These are phyloP conservation scores for Croton laevigatus DNA, from an alignment of 441 rosid species.

Conservation along the genomic window DNA sequence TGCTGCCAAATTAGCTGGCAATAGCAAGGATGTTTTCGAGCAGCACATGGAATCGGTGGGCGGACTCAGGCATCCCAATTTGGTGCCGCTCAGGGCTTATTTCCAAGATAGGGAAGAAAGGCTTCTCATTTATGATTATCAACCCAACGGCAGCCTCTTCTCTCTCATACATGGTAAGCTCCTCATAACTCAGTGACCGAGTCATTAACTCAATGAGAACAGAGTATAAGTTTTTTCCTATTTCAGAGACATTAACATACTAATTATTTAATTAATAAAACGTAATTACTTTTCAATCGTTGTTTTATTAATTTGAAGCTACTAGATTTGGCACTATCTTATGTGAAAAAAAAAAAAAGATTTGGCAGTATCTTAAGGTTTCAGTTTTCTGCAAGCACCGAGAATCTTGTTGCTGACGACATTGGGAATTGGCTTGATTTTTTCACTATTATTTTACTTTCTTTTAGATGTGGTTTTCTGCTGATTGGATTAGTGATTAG, in stretches of 20 bases:
- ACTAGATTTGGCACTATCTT: slow-evolving; percentile 6
- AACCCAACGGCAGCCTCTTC: slow-evolving; percentile 86
- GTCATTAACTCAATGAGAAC: not conserved
- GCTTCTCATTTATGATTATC: slow-evolving; percentile 77
- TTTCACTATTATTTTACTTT: not conserved
- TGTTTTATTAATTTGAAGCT: not conserved
- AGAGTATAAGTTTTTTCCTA: not conserved
- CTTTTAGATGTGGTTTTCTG: not conserved
- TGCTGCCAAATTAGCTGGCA: slow-evolving; percentile 47
- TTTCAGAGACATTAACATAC: not conserved
- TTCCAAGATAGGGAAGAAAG: slow-evolving; percentile 80
- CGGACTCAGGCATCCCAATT: slow-evolving; percentile 64
- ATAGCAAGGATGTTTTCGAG: slow-evolving; percentile 50
- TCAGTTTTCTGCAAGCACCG: not conserved
- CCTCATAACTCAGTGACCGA: slow-evolving; percentile 15
- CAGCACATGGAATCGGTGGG: slow-evolving; percentile 74
- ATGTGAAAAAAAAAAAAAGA: too few species aligned
- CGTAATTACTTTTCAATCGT: too few species aligned
- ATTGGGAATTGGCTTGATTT: slow-evolving; percentile 17
- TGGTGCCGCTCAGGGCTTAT: slow-evolving; percentile 75
- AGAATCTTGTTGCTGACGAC: slow-evolving; percentile 17
- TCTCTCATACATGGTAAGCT: slow-evolving; percentile 77
- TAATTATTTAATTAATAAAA: not conserved
- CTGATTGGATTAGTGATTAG: too few species aligned
- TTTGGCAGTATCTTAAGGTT: not conserved